Percentiles rank a stretch among this genome's conserved stretches.
Evolutionary conservation across 805 yeast species (phyloP).

Genomic region (Nakazawaea wyomingensis): DNA sequence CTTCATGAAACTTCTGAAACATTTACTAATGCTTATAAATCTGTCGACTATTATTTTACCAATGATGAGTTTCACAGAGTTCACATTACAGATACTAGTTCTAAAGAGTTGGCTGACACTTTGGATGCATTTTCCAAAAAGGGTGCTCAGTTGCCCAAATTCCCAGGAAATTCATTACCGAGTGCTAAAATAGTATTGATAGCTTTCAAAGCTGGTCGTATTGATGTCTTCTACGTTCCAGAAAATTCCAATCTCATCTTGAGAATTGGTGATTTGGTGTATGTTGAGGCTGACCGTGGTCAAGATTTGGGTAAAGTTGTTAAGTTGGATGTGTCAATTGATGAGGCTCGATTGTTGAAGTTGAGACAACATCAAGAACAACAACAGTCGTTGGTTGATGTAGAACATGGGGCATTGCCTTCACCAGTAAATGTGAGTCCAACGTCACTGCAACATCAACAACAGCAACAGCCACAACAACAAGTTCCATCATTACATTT

Average conservation of each 20-base stretch:
- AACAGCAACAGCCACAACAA: constrained; percentile 11
- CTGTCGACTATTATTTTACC: constrained; percentile 16
- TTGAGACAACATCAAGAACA: constrained; percentile 66
- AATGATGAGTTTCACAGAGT: constrained; percentile 11
- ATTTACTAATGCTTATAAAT: constrained; percentile 5
- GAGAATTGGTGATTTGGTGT: constrained; percentile 60
- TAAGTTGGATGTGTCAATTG: constrained; percentile 50
- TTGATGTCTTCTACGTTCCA: constrained; percentile 71
- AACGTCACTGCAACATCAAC: not conserved
- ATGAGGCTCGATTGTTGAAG: constrained; percentile 65
- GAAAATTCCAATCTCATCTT: constrained; percentile 29
- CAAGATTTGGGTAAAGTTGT: constrained; percentile 68
- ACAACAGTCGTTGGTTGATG: constrained; percentile 50
- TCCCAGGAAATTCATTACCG: constrained; percentile 26
- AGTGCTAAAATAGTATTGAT: constrained; percentile 48
- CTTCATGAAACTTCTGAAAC: constrained; percentile 3
- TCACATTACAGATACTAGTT: constrained; percentile 15
- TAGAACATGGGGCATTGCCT: constrained; percentile 25
- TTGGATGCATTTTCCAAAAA: constrained; percentile 24
- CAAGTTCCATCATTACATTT: constrained; percentile 46
- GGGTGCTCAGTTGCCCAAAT: constrained; percentile 33
- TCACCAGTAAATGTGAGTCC: not conserved
- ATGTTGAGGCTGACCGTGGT: constrained; percentile 84
- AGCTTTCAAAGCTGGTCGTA: constrained; percentile 72
- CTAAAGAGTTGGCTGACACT: constrained; percentile 9